phyloP scores from a whole-genome alignment of 2,329 filamentous ascomycete species.

The Ciborinia camelliae region DNA sequence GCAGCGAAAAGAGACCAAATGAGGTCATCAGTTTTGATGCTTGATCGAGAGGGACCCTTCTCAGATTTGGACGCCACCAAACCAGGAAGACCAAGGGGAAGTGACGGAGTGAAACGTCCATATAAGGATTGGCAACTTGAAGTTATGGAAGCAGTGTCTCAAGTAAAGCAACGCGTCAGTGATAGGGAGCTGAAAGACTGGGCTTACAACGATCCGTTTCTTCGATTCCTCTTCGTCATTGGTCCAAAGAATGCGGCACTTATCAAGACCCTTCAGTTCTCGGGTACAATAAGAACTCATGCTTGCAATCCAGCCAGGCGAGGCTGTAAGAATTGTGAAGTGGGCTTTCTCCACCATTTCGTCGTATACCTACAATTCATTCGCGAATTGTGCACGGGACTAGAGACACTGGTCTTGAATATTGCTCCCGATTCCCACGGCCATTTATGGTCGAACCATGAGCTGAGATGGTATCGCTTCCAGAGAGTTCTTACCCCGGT shows the following conservation, averaged over 20 bases:
- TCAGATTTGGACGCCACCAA: background rate
- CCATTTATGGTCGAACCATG: background rate
- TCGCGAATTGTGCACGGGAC: background rate
- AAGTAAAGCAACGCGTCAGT: background rate
- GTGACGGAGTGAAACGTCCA: background rate
- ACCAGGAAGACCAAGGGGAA: background rate
- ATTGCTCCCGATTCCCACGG: background rate
- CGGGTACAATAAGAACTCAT: background rate
- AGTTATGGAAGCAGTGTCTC: background rate
- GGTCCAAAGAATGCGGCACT: background rate
- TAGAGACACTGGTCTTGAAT: background rate
- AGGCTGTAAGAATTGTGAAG: background rate
- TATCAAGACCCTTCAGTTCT: background rate
- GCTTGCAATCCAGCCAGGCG: background rate
- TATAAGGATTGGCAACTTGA: background rate
- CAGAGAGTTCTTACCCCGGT: background rate
- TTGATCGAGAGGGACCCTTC: background rate
- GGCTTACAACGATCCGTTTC: background rate
- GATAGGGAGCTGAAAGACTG: background rate
- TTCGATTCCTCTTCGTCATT: background rate
- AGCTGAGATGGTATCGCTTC: background rate
- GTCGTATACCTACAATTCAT: background rate
- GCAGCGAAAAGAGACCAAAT: too few species aligned
- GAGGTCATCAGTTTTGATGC: background rate
- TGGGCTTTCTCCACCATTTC: background rate